phyloP scores from a whole-genome alignment of 805 yeast genomes.

The Hanseniaspora clermontiae region DNA sequence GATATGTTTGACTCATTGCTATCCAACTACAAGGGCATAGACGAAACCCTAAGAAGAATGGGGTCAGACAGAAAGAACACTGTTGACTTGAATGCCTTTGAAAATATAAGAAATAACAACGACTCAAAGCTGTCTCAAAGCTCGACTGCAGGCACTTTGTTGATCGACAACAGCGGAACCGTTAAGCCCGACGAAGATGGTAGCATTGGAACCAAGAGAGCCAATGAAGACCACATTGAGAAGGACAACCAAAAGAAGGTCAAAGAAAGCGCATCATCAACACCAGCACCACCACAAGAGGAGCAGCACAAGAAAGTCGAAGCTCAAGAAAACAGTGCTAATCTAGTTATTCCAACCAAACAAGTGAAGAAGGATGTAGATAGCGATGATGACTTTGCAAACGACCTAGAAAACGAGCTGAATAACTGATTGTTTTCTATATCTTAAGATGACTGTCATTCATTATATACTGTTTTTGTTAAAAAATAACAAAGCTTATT shows the following conservation, averaged over 20 bases:
- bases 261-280: conserved; percentile 15
- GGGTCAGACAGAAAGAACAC: conserved; percentile 28
- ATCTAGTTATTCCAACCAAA: conserved; percentile 22
- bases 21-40: conserved; percentile 28
- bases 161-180: conserved; percentile 6
- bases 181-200: conserved; percentile 10
- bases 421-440: not conserved
- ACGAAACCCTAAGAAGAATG: conserved; percentile 27
- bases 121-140: conserved; percentile 15
- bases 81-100: conserved; percentile 21
- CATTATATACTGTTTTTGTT: no score
- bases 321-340: conserved; percentile 25
- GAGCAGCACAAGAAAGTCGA: conserved; percentile 25
- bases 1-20: conserved; percentile 28
- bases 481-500: no score
- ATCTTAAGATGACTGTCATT: not conserved
- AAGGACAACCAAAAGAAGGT: conserved; percentile 20
- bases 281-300: conserved; percentile 28
- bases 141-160: conserved; percentile 2
- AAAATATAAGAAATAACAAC: conserved; percentile 19
- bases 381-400: conserved; percentile 28
- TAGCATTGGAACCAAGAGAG: conserved; percentile 14
- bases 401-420: conserved; percentile 25
- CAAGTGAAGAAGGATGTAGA: conserved; percentile 16
- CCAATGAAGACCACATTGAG: conserved; percentile 11